These are phyloP conservation scores for Acacia crassicarpa DNA, from an alignment of 306 rosid species.

Conservation along the genomic window DNA sequence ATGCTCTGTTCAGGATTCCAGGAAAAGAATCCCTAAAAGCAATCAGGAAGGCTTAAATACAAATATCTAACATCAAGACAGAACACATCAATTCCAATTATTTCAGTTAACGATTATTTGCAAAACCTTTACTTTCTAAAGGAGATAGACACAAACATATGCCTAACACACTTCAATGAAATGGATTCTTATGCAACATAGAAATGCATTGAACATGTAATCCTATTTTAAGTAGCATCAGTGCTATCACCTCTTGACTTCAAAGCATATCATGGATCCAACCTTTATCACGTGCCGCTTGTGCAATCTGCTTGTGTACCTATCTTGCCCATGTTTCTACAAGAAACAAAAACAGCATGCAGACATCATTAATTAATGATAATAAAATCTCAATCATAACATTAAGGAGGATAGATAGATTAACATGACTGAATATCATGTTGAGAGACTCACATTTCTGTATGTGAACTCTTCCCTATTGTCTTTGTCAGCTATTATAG, in stretches of 20 bases:
- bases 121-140: not conserved
- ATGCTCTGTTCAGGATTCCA: not conserved
- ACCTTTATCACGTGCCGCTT: conserved; percentile 81
- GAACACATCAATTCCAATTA: not conserved
- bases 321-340: conserved; percentile 68
- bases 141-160: not conserved
- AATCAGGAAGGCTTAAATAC: not conserved
- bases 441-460: conserved; percentile 49
- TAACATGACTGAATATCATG: conserved; percentile 9
- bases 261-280: conserved; percentile 66
- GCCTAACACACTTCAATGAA: no score
- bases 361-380: not conserved
- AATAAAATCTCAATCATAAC: not conserved
- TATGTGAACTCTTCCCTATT: conserved; percentile 62
- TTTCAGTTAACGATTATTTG: not conserved
- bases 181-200: not conserved
- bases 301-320: conserved; percentile 60
- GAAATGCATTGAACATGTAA: not conserved
- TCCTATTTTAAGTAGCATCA: conserved; percentile 8
- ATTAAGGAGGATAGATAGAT: not conserved
- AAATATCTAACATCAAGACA: not conserved
- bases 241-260: conserved; percentile 74
- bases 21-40: not conserved
- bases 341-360: conserved; percentile 27
- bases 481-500: conserved; percentile 53